A percentile compares a stretch with the other conserved stretches of the same genome.
These are phyloP conservation scores for Tetraselmis chui DNA, from an alignment of 139 green algal species.

Conservation along the genomic window DNA sequence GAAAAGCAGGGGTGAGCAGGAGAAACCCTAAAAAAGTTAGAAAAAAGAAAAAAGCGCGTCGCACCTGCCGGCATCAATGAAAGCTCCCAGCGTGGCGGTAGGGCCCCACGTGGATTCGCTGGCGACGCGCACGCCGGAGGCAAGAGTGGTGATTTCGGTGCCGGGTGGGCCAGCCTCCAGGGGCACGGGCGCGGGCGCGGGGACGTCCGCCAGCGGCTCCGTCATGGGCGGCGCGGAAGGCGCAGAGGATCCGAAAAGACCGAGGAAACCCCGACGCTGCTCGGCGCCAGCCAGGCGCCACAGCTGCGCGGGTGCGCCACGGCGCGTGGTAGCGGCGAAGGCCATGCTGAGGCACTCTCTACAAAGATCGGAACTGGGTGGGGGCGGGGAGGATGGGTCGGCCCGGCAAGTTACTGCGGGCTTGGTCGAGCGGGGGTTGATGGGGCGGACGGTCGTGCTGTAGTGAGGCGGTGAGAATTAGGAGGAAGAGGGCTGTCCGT, in stretches of 20 bases:
- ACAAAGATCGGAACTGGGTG: too few relatives aligned
- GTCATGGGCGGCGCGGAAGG: slow-evolving; percentile 54
- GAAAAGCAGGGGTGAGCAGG: too few relatives aligned
- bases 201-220: slow-evolving; percentile 60
- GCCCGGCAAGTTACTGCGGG: too few relatives aligned
- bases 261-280: neutral
- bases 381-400: too few relatives aligned
- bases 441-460: too few relatives aligned
- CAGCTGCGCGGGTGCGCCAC: neutral
- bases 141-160: slow-evolving; percentile 75
- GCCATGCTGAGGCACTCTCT: too few relatives aligned
- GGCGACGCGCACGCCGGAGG: slow-evolving; percentile 80
- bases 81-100: slow-evolving; percentile 81
- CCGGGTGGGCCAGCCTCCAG: slow-evolving; percentile 28
- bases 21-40: too few relatives aligned
- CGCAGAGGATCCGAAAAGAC: neutral
- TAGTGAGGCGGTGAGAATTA: too few relatives aligned
- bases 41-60: too few relatives aligned
- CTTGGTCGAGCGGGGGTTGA: too few relatives aligned
- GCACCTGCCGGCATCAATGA: slow-evolving; percentile 68
- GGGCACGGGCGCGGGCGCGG: slow-evolving; percentile 13
- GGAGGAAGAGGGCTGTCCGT: too few relatives aligned
- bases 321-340: neutral
- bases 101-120: slow-evolving; percentile 80
- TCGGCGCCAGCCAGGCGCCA: neutral